Evolutionary conservation across 768 basidiomycete species (phyloP).

Genomic region (Cubamyces lactineus): DNA sequence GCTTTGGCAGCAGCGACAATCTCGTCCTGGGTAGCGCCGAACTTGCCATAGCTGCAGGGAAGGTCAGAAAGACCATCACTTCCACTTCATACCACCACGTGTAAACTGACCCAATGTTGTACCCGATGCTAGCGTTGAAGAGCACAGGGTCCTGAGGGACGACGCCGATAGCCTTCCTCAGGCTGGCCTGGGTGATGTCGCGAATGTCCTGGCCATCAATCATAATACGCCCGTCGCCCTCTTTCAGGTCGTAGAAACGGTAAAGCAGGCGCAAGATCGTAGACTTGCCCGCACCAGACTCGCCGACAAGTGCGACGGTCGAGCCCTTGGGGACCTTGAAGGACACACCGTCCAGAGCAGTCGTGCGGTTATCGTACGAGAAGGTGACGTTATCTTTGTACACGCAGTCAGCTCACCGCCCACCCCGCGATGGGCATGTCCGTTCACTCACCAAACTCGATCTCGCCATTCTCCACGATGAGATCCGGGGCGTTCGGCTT

Average conservation of each 20-base stretch:
- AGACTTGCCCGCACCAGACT: slow-evolving; percentile 81
- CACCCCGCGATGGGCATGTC: background rate
- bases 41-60: slow-evolving; percentile 72
- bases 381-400: slow-evolving; percentile 79
- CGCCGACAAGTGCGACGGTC: slow-evolving; percentile 88
- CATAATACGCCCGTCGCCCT: slow-evolving; percentile 77
- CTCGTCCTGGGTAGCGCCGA: slow-evolving; percentile 69
- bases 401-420: slow-evolving; percentile 9
- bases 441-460: slow-evolving; percentile 78
- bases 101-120: slow-evolving; percentile 67
- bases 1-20: slow-evolving; percentile 79
- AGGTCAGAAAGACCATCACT: background rate
- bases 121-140: slow-evolving; percentile 70
- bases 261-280: slow-evolving; percentile 87
- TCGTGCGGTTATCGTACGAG: slow-evolving; percentile 75
- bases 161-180: slow-evolving; percentile 83
- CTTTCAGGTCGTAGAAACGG: slow-evolving; percentile 87
- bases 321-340: slow-evolving; percentile 89
- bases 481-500: slow-evolving; percentile 75
- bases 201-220: slow-evolving; percentile 90
- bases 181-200: slow-evolving; percentile 79
- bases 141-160: slow-evolving; percentile 86
- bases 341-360: slow-evolving; percentile 74
- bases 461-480: slow-evolving; percentile 70
- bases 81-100: background rate